phyloP scores from a whole-genome alignment of 768 basidiomycete genomes.

The Candolleomyces aberdarensis region DNA sequence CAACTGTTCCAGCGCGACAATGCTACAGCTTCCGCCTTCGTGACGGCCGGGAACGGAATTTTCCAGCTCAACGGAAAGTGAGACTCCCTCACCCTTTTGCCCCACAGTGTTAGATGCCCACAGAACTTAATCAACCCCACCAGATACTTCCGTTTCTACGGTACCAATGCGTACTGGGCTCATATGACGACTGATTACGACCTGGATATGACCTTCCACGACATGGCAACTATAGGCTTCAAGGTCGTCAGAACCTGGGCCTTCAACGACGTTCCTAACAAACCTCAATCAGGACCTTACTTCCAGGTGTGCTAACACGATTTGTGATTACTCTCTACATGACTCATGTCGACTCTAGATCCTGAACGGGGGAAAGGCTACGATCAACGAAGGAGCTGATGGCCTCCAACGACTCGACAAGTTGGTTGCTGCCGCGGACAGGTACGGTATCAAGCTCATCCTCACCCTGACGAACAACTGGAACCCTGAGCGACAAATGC shows the following conservation, averaged over 20 bases:
- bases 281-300: slow-evolving; percentile 15
- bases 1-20: too few relatives aligned
- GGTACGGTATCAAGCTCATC: slow-evolving; percentile 18
- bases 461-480: slow-evolving; percentile 22
- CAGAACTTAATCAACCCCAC: too few relatives aligned
- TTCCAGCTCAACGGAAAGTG: slow-evolving; percentile 14
- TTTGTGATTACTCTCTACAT: neutral
- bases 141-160: slow-evolving; percentile 19
- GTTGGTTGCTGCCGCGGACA: slow-evolving; percentile 13
- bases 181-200: slow-evolving; percentile 17
- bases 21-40: slow-evolving; percentile 3
- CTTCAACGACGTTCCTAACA: slow-evolving; percentile 19
- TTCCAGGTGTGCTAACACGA: slow-evolving; percentile 14
- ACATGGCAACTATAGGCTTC: slow-evolving; percentile 14
- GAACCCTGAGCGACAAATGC: slow-evolving; percentile 17
- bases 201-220: slow-evolving; percentile 16
- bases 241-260: slow-evolving; percentile 22
- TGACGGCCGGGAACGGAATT: slow-evolving; percentile 8
- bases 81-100: neutral
- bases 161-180: slow-evolving; percentile 21
- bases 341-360: slow-evolving; percentile 6
- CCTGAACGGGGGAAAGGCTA: slow-evolving; percentile 10
- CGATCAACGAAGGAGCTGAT: slow-evolving; percentile 17
- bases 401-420: slow-evolving; percentile 19
- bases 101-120: too few relatives aligned